Conservation (phyloP, 148 eudicot genomes). For the Nepenthes gracilis region DNA sequence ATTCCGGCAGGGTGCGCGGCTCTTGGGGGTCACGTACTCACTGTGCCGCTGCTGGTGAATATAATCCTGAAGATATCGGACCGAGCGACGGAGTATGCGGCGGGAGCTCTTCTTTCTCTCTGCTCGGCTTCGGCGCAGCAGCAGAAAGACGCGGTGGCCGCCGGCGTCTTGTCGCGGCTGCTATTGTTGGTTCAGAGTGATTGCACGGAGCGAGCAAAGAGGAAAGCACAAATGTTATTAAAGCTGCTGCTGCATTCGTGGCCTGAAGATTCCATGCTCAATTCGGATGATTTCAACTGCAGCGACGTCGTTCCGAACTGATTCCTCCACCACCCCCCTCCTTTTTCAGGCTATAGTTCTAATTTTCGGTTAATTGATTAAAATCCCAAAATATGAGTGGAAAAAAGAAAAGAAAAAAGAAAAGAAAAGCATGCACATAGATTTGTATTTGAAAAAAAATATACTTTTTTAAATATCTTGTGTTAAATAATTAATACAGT, state of each 20-base stretch:
- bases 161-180: conserved; percentile 75
- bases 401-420: no score
- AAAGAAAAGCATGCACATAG: no score
- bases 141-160: conserved; percentile 67
- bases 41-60: conserved; percentile 56
- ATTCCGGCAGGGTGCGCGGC: conserved; percentile 64
- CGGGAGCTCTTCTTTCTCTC: conserved; percentile 69
- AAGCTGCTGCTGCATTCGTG: conserved; percentile 67
- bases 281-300: conserved; percentile 58
- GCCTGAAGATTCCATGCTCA: conserved; percentile 49
- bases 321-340: background rate
- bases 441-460: no score
- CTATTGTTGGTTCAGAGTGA: conserved; percentile 76
- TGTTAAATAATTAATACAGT: no score
- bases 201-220: conserved; percentile 71
- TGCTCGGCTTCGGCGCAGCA: conserved; percentile 59
- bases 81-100: conserved; percentile 84
- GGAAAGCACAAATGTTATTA: conserved; percentile 73
- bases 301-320: conserved; percentile 67
- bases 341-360: no score
- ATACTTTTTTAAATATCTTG: no score
- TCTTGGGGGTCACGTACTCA: conserved; percentile 52
- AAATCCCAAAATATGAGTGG: no score
- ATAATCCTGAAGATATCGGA: conserved; percentile 51
- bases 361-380: no score